Evolutionary conservation across 768 basidiomycete species (phyloP).

Genomic region (Naematelia encephala): DNA sequence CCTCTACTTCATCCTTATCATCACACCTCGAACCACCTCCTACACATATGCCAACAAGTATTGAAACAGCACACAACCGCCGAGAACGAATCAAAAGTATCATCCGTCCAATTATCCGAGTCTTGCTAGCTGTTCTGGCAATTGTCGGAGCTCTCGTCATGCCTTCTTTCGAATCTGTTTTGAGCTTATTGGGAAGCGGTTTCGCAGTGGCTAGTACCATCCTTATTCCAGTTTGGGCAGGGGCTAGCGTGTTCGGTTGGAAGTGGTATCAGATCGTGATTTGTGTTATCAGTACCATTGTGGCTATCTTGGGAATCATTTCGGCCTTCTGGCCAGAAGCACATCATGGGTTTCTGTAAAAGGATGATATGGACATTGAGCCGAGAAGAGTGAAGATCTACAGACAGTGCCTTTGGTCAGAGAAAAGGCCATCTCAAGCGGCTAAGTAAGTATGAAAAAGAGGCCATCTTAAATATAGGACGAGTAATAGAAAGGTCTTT

Average conservation of each 20-base stretch:
- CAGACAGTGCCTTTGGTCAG: no score
- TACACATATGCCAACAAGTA: constrained; percentile 2
- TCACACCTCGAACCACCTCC: not conserved
- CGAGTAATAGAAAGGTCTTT: no score
- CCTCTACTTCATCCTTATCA: constrained; percentile 6
- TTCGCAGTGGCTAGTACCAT: constrained; percentile 29
- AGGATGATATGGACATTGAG: no score
- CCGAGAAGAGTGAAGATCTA: no score
- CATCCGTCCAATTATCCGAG: constrained; percentile 26
- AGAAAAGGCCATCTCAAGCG: no score
- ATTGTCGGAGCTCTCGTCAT: constrained; percentile 35
- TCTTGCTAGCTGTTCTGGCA: constrained; percentile 24
- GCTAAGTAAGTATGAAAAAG: no score
- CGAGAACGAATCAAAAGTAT: constrained; percentile 30
- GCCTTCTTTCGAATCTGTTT: constrained; percentile 35
- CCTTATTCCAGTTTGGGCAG: constrained; percentile 36
- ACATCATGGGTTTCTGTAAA: not conserved
- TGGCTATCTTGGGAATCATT: constrained; percentile 19
- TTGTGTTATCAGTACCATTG: constrained; percentile 9
- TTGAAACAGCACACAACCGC: constrained; percentile 23
- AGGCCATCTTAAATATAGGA: no score
- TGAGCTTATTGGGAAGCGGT: constrained; percentile 36
- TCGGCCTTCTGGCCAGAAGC: constrained; percentile 14
- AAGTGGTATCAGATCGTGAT: constrained; percentile 14
- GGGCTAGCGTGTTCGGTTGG: constrained; percentile 32